Conservation (phyloP, 352 stramenopile species). For the Phytopythium aichiense region DNA sequence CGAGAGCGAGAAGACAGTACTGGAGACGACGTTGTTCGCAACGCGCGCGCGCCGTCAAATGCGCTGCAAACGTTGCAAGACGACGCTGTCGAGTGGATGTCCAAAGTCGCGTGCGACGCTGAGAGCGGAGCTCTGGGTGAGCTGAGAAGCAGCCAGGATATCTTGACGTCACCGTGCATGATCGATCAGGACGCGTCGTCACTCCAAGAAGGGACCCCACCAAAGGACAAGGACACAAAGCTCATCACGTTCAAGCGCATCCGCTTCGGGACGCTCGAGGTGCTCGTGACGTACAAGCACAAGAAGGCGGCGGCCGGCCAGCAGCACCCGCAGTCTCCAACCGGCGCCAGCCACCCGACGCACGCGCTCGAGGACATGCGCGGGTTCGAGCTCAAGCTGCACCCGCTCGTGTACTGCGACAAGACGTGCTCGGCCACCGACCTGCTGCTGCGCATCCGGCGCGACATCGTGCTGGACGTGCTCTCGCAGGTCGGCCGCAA, state of each 20-base stretch:
- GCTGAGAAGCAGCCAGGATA: background rate
- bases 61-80: slow-evolving; percentile 33
- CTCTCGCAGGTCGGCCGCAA: slow-evolving; percentile 82
- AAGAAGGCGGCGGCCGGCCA: slow-evolving; percentile 31
- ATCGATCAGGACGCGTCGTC: slow-evolving; percentile 7
- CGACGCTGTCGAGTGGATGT: slow-evolving; percentile 38
- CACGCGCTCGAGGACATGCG: slow-evolving; percentile 81
- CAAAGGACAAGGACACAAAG: slow-evolving; percentile 38
- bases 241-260: slow-evolving; percentile 81
- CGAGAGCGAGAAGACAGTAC: slow-evolving; percentile 1
- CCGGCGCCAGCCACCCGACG: slow-evolving; percentile 10
- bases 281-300: slow-evolving; percentile 83
- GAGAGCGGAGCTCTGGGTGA: background rate
- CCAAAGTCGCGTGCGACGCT: slow-evolving; percentile 10
- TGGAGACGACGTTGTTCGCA: slow-evolving; percentile 1
- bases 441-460: slow-evolving; percentile 65
- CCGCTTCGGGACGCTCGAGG: slow-evolving; percentile 67
- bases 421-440: slow-evolving; percentile 81
- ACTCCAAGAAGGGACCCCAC: slow-evolving; percentile 27
- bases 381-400: slow-evolving; percentile 82
- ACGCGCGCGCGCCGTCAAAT: slow-evolving; percentile 4
- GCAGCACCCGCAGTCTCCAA: slow-evolving; percentile 12
- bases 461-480: slow-evolving; percentile 78
- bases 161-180: background rate
- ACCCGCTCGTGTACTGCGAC: slow-evolving; percentile 83